Conservation (phyloP, 139 green algal species). For the Tetradesmus obliquus region DNA sequence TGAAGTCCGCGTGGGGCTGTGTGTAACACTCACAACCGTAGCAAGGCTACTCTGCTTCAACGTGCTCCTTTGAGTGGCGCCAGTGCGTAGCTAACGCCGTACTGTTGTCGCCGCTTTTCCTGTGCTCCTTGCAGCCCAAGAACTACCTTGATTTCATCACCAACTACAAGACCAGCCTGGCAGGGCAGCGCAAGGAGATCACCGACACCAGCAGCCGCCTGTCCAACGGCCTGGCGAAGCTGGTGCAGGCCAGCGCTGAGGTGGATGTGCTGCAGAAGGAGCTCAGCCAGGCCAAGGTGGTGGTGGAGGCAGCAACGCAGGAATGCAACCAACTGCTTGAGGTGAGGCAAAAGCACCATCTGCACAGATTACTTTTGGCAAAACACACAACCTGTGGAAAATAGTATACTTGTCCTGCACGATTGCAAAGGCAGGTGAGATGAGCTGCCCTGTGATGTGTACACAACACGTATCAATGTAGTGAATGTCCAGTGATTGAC, state of each 20-base stretch:
- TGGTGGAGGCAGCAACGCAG: constrained; percentile 86
- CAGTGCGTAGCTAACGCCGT: neutral
- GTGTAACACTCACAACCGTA: neutral
- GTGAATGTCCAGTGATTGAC: too few species aligned
- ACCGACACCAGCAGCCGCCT: constrained; percentile 40
- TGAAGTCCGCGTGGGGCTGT: neutral
- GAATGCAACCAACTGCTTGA: constrained; percentile 87
- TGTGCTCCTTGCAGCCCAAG: constrained; percentile 72
- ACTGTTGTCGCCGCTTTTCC: neutral
- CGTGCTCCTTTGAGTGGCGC: neutral
- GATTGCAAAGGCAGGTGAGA: too few species aligned
- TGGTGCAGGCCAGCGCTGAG: constrained; percentile 86
- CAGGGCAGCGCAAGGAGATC: constrained; percentile 50
- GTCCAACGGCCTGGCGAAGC: constrained; percentile 78
- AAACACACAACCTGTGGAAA: too few species aligned
- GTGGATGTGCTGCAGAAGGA: constrained; percentile 89
- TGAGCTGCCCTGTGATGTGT: too few species aligned
- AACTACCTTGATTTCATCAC: constrained; percentile 95
- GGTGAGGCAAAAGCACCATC: constrained; percentile 34
- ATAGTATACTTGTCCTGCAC: too few species aligned
- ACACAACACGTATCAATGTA: too few species aligned
- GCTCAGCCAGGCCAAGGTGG: constrained; percentile 83
- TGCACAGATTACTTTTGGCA: neutral
- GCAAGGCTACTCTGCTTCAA: neutral
- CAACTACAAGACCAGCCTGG: constrained; percentile 82